Percentiles rank a stretch among this genome's conserved stretches.
Evolutionary conservation across 176 grass and related monocot genomes (phyloP).

Genomic region (Thalia dealbata): DNA sequence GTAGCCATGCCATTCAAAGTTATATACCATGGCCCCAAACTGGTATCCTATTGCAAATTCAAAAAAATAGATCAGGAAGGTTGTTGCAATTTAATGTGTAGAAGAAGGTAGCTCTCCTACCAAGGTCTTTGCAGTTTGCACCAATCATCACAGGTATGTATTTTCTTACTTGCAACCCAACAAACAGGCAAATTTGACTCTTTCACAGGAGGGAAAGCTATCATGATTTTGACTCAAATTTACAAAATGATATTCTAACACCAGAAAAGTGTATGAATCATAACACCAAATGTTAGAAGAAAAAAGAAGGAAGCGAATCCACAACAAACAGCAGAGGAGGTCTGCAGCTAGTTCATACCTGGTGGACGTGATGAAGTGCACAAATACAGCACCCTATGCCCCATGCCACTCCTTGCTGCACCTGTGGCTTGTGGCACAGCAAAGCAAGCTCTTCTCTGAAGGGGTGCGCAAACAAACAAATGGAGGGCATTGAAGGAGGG

Average conservation of each 20-base stretch:
- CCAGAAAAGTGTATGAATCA: neutral
- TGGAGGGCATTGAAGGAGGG: constrained; percentile 17
- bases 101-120: neutral
- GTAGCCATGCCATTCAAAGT: too few relatives aligned
- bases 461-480: constrained; percentile 17
- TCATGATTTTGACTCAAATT: neutral
- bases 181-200: neutral
- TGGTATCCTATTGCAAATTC: too few relatives aligned
- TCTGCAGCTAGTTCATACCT: neutral
- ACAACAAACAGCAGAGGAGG: neutral
- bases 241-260: neutral
- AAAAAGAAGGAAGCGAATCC: neutral
- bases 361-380: neutral
- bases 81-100: too few relatives aligned
- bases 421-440: neutral
- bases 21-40: too few relatives aligned
- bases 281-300: neutral
- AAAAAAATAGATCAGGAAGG: too few relatives aligned
- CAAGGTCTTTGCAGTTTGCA: too few relatives aligned
- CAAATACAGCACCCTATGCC: neutral
- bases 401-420: neutral
- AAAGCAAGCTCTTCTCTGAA: neutral
- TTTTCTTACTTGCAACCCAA: too few relatives aligned
- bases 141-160: too few relatives aligned
- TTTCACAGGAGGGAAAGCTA: too few relatives aligned